Percentiles rank a stretch among this genome's conserved stretches.
Evolutionary conservation across 108 stramenopile species (phyloP).

Genomic region (Fragilaria crotonensis): DNA sequence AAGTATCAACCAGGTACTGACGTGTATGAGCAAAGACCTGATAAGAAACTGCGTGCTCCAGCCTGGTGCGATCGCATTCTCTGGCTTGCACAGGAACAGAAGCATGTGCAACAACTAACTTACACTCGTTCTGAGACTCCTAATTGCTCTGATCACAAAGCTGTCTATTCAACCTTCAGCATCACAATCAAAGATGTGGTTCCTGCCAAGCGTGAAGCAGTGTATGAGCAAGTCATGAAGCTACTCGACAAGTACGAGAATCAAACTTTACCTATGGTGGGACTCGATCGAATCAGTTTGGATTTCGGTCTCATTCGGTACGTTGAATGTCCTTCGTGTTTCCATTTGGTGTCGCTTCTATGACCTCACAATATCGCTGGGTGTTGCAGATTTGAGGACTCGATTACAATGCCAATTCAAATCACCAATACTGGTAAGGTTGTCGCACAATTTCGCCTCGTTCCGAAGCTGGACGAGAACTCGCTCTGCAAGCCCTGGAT

Average conservation of each 20-base stretch:
- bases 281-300: conserved; percentile 60
- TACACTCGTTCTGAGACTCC: conserved; percentile 80
- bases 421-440: conserved; percentile 86
- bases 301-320: conserved; percentile 78
- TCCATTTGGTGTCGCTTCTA: no score
- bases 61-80: conserved; percentile 99
- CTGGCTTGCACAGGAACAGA: conserved; percentile 84
- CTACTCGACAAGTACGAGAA: conserved; percentile 81
- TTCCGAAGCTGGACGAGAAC: conserved; percentile 90
- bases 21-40: conserved; percentile 89
- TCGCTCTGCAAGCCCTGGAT: conserved; percentile 88
- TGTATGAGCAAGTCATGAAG: conserved; percentile 76
- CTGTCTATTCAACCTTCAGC: conserved; percentile 84
- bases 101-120: conserved; percentile 71
- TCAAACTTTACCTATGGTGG: conserved; percentile 76
- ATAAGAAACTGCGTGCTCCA: conserved; percentile 98
- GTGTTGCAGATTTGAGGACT: no score
- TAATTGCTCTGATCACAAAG: conserved; percentile 95
- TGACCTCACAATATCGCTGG: no score
- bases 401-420: conserved; percentile 50
- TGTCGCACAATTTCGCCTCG: conserved; percentile 85
- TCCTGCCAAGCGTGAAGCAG: conserved; percentile 46
- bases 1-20: conserved; percentile 98
- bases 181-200: conserved; percentile 81
- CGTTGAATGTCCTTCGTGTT: no score